Base-by-base conservation (phyloP, 2,329 filamentous ascomycete genomes). In the Neonectria faginata region DNA sequence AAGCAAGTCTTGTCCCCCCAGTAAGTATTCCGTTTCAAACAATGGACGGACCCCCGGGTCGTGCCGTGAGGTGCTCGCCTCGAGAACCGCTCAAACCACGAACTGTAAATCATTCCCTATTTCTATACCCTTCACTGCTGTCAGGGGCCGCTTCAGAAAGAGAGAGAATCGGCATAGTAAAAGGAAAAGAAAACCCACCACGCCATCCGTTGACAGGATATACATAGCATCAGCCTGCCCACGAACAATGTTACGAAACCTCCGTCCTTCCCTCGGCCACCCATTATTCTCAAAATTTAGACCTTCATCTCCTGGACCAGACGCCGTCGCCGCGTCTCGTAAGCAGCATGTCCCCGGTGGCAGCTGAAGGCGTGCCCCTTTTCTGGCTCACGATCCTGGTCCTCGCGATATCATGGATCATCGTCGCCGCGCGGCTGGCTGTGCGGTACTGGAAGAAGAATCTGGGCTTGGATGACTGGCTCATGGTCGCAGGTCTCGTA, bases 391-490 rank as follows among this genome's bases (percentile, higher is more conserved):
- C 66, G 5, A 67, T 69, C 18, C 25, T 63, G 25, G 67, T 70
- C 63, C 33, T 70, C 6, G 42, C 58, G 2, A n/a, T 70, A 2
- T 67, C 66, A 11, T 69, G 68, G 68, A 25, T 61, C 1, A 56
- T 62, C 52, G 50, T 58, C 7, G n/a, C 22, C 2, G 33, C 59
- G 3, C 61, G 68, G 0, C 11, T 70, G 1, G 53, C 18, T 16
- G 66, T 69, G 7, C 61, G 68, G n/a, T 54, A 6, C 60, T 70
- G 62, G 65, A 73, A 58, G 14, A 52, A 57, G 3, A 67, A 59
- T 10, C 36, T 72, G 8, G 70, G 70, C 0, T 20, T 71, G 36
- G 70, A 72, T 27, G 70, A 72, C 57, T 71, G 68, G 62, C 44
- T 72, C 8, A 72, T 72, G 70, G 59, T 60, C 25, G 33, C 9